Evolutionary conservation across 2,329 filamentous ascomycete species (phyloP), one percentile per base, ranked within the genome.

Genomic region (Fusarium sp.): DNA sequence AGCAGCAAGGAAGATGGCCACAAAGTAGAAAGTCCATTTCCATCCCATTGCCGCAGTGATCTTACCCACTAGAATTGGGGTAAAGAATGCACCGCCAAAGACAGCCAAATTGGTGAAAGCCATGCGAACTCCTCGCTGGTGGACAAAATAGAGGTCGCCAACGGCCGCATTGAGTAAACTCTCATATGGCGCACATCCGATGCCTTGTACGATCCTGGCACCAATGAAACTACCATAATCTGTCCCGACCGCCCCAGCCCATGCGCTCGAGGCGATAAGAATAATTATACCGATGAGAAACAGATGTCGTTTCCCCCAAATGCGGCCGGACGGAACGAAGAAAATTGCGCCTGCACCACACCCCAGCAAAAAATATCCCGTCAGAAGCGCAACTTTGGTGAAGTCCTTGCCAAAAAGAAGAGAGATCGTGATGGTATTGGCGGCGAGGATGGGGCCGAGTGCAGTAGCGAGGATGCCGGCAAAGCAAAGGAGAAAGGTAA

Each of bases 241-340:
- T 42, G 83, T 85, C 14, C 88, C 86, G 18, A 88, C 89, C 1
- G 86, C 88, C 30, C 93, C 93, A 25, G 89, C 94, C 95, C 95
- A 98, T 9, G 87, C 88, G 71, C 90, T 92, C 61, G 91, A 92
- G 45, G 87, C 83, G 44, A 97, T 87, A 74, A 97, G 86, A 62
- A 97, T 85, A 50, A 92, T 70, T 47, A 91, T 90, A 10, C 94
- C 94, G 4, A 97, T 74, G 27, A 98, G 81, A 79, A 97, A 98
- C 18, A 94, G 83, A 82, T 98, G 95, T 43, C 95, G 88, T 81
- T 97, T 98, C 42, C 95, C 95, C 92, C 93, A 98, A 69, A 98
- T 91, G 61, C 95, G 89, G 22, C 93, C 94, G 1, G 91, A 93
- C 0, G 95, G 93, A 5, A 98, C 94, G 80, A 95, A 95, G 70